Evolutionary conservation across 768 basidiomycete species (phyloP), one percentile per base, ranked within the genome.

Genomic region (Guyanaporus albipodus): DNA sequence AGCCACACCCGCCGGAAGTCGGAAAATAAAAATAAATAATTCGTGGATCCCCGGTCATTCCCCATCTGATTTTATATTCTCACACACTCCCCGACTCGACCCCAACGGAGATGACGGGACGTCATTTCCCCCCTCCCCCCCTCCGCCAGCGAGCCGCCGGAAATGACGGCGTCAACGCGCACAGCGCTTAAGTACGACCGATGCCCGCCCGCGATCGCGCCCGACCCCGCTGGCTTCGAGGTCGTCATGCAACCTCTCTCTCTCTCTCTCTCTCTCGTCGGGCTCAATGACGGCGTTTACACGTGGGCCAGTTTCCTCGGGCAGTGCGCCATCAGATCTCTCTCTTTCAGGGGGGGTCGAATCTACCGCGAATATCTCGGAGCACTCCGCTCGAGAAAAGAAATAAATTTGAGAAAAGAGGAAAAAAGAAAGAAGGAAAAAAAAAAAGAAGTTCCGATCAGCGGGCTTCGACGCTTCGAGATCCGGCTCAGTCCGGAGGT

Each of bases 351-450:
- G 38, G 27, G 35, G 18, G 6, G 4, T 18, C 48, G 11, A 52
- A 56, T 55, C 40, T 52, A 39, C 54, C 55, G 33, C 54, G 49
- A 56, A 36, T 52, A 57, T 52, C 29, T 56, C 53, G 54, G 54
- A 46, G 32, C 42, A 33, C 47, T 9, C 42, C 41, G 3, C 53
- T 42, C 48, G 9, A 53, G 40, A 53, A 43, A 55, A 51, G 36
- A 28, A 42, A 52, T 29, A 28, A 2, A 28, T 28, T 12, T 28
- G 10, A 29, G 15, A n/a, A n/a, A n/a, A n/a, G n/a, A n/a, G n/a
- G n/a, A n/a, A 17, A 24, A 1, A 36, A 18, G 27, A 18, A 49
- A 33, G 12, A 40, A 33, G n/a, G n/a, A 44, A 28, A 32, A 34
- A 8, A 43, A 18, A 42, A 46, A 33, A 18, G 15, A 36, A 44